phyloP scores from a whole-genome alignment of 371 early-diverging fungal genomes.

The Syncephalastrum racemosum region DNA sequence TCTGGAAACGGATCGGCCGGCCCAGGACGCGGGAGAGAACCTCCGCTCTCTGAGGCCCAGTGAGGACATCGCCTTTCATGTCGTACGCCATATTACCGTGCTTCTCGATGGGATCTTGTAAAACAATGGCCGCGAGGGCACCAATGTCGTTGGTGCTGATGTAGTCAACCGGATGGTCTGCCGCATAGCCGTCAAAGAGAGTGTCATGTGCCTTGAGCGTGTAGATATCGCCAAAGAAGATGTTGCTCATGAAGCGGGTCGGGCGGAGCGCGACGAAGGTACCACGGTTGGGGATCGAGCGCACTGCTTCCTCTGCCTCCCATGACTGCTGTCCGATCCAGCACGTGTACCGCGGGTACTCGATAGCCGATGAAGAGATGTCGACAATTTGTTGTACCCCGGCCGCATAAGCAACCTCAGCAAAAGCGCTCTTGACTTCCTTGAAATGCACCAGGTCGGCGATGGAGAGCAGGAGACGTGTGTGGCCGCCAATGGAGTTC shows the following conservation, averaged over 20 bases:
- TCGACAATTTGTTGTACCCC: conserved; percentile 21
- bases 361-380: conserved; percentile 10
- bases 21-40: conserved; percentile 5
- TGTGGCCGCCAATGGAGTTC: conserved; percentile 15
- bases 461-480: conserved; percentile 13
- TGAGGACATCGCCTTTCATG: conserved; percentile 6
- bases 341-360: not conserved
- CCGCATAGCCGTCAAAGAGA: not conserved
- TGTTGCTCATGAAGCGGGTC: conserved; percentile 26
- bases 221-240: not conserved
- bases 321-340: too few species aligned
- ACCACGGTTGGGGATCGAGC: conserved; percentile 22
- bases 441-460: conserved; percentile 7
- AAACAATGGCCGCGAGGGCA: conserved; percentile 37
- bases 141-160: conserved; percentile 98
- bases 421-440: not conserved
- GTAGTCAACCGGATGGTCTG: conserved; percentile 51
- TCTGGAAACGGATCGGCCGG: conserved; percentile 2
- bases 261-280: conserved; percentile 27
- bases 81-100: conserved; percentile 11
- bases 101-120: conserved; percentile 8
- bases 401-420: conserved; percentile 12
- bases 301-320: conserved; percentile 26
- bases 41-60: conserved; percentile 2
- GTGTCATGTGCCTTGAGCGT: not conserved